phyloP scores from a whole-genome alignment of 208 protist genomes.

The Herpetomonas muscarum region DNA sequence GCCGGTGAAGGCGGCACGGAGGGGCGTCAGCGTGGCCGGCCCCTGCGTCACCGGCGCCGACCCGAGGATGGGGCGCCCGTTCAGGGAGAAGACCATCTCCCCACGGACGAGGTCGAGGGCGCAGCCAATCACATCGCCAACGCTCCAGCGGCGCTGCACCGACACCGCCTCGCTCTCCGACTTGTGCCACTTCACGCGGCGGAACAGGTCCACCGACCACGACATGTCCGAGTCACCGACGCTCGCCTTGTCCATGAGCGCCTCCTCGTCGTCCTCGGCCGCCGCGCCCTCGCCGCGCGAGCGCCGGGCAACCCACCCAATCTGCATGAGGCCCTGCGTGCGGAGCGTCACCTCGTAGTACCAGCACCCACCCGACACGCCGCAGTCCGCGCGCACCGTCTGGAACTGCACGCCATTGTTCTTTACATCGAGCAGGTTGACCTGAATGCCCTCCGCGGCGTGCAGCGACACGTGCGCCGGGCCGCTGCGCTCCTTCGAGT shows the following conservation, averaged over 20 bases:
- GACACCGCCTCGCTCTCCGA: constrained; percentile 48
- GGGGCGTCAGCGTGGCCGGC: not conserved
- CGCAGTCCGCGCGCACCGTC: constrained; percentile 76
- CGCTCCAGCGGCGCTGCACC: constrained; percentile 62
- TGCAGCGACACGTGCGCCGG: constrained; percentile 82
- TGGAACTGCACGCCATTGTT: constrained; percentile 69
- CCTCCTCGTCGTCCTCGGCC: constrained; percentile 4
- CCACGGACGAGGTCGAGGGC: constrained; percentile 66
- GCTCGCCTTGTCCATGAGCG: constrained; percentile 19
- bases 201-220: constrained; percentile 88
- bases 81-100: constrained; percentile 81
- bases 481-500: constrained; percentile 62
- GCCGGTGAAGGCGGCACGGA: constrained; percentile 11
- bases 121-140: constrained; percentile 89
- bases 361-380: constrained; percentile 73
- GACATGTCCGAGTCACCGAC: constrained; percentile 83
- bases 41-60: constrained; percentile 2
- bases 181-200: constrained; percentile 83
- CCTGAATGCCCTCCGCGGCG: constrained; percentile 53
- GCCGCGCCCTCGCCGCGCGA: constrained; percentile 15
- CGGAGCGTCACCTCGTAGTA: constrained; percentile 90
- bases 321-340: constrained; percentile 89
- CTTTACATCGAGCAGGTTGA: constrained; percentile 69
- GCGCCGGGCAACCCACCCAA: constrained; percentile 71
- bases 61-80: constrained; percentile 65